These are phyloP conservation scores for Alternaria consortialis DNA, from an alignment of 2,329 filamentous ascomycete species.

Conservation along the genomic window DNA sequence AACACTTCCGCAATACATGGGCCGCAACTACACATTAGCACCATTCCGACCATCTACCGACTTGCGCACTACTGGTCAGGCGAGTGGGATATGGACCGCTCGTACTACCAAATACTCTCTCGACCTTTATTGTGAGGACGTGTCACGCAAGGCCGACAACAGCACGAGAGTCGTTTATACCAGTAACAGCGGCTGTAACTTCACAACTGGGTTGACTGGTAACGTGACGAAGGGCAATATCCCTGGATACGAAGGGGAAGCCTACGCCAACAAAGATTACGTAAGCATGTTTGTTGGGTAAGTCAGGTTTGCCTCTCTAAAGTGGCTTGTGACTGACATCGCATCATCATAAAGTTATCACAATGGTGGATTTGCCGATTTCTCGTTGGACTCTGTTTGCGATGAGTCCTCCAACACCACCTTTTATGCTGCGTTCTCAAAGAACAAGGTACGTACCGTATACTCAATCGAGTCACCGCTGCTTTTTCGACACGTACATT, in stretches of 20 bases:
- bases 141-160: no score
- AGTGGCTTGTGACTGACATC: no score
- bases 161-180: background rate
- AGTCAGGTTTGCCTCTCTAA: no score
- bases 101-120: conserved; percentile 9
- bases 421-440: conserved; percentile 1
- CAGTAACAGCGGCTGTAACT: background rate
- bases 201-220: conserved; percentile 2
- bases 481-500: no score
- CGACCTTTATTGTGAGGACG: conserved; percentile 45
- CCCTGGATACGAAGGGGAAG: background rate
- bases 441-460: conserved; percentile 16
- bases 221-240: conserved; percentile 19
- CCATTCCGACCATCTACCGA: conserved; percentile 51
- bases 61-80: no score
- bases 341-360: conserved; percentile 37
- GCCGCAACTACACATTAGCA: conserved; percentile 53
- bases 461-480: no score
- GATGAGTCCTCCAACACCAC: conserved; percentile 46
- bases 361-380: conserved; percentile 37
- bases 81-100: no score
- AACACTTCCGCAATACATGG: conserved; percentile 56
- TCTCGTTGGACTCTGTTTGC: conserved; percentile 47
- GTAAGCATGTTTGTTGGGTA: conserved; percentile 55
- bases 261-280: conserved; percentile 22